A percentile compares a stretch with the other conserved stretches of the same genome.
Conservation (phyloP, 2,329 filamentous ascomycete species). For the Sodiomyces alkalinus region DNA sequence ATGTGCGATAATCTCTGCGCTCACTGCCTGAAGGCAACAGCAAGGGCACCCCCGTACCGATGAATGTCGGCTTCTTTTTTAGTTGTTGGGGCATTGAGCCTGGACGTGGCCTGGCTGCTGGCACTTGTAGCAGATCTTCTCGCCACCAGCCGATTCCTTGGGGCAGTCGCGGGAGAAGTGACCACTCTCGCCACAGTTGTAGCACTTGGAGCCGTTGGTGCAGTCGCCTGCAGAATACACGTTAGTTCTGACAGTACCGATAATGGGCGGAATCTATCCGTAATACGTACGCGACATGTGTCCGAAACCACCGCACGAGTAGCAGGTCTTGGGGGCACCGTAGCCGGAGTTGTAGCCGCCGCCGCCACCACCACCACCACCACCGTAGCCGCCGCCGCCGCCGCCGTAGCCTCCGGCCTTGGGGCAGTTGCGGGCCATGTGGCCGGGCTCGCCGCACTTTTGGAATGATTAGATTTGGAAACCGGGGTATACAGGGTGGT, state of each 20-base stretch:
- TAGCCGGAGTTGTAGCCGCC: conserved; percentile 35
- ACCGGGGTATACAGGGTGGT: background rate
- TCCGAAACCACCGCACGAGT: conserved; percentile 91
- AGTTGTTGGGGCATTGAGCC: conserved; percentile 79
- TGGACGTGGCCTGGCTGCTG: conserved; percentile 77
- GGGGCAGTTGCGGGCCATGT: conserved; percentile 87
- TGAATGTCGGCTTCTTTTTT: no score
- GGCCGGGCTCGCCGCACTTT: conserved; percentile 80
- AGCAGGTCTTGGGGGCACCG: conserved; percentile 71
- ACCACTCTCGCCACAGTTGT: conserved; percentile 92
- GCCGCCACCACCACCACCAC: conserved; percentile 30
- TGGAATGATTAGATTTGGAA: conserved; percentile 4
- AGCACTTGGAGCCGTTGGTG: conserved; percentile 98
- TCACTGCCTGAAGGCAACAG: no score
- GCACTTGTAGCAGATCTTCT: conserved; percentile 99
- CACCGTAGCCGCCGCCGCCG: conserved; percentile 33
- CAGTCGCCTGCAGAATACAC: conserved; percentile 70
- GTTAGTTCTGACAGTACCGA: no score
- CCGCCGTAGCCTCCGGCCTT: conserved; percentile 39
- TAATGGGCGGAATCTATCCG: no score
- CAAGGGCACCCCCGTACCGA: no score
- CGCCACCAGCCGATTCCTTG: conserved; percentile 69
- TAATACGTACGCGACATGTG: conserved; percentile 80
- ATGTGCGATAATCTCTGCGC: no score
- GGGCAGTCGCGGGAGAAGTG: conserved; percentile 94